Percentiles rank a stretch among this genome's conserved stretches.
Conservation (phyloP, 2,329 filamentous ascomycete genomes). For the Pseudogymnoascus sp. region DNA sequence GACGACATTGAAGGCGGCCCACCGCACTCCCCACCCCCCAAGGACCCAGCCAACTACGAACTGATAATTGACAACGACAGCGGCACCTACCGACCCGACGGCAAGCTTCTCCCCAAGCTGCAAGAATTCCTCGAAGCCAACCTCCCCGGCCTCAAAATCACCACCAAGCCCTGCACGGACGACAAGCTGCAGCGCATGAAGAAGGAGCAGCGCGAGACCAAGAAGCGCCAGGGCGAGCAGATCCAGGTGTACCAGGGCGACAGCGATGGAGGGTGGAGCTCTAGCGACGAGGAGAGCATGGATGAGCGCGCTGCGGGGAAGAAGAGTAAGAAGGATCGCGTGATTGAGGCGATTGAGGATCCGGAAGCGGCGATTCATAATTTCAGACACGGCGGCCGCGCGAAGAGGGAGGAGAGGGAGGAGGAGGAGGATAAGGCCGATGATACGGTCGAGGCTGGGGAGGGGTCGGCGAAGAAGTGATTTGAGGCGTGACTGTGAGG, state of each 20-base stretch:
- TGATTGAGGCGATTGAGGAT: constrained; percentile 44
- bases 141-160: constrained; percentile 68
- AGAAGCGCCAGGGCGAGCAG: constrained; percentile 53
- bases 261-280: constrained; percentile 31
- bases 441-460: not conserved
- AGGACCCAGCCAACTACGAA: constrained; percentile 59
- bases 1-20: constrained; percentile 41
- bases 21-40: constrained; percentile 36
- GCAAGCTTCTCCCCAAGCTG: constrained; percentile 63
- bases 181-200: constrained; percentile 69
- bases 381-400: not conserved
- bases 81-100: constrained; percentile 86
- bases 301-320: constrained; percentile 14
- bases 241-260: constrained; percentile 48
- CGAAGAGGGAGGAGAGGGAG: constrained; percentile 3
- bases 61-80: constrained; percentile 92
- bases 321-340: constrained; percentile 47
- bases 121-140: constrained; percentile 63
- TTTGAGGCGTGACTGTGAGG: not conserved
- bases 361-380: constrained; percentile 27
- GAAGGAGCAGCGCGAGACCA: constrained; percentile 62
- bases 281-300: constrained; percentile 31
- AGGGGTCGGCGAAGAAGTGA: not conserved
- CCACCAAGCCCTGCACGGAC: constrained; percentile 71
- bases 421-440: not conserved